phyloP scores from a whole-genome alignment of 2,329 filamentous ascomycete species.

The Trichophyton benhamiae region DNA sequence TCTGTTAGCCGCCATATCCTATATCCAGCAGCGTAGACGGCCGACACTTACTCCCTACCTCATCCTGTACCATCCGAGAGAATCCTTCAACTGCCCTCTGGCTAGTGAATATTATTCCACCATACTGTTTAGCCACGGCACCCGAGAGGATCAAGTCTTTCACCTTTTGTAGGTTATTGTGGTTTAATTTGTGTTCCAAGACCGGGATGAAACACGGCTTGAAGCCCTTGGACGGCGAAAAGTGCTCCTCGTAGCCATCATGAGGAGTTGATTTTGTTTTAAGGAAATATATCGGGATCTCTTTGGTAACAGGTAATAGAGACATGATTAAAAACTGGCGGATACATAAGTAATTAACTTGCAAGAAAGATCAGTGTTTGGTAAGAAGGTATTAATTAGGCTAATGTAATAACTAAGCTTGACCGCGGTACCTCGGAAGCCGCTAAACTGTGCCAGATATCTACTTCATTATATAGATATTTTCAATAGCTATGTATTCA shows the following conservation, averaged over 20 bases:
- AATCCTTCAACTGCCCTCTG: constrained; percentile 39
- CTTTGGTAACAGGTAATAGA: neutral
- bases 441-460: too few species aligned
- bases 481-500: too few species aligned
- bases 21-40: neutral
- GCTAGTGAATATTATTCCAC: constrained; percentile 39
- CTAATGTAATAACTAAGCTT: too few species aligned
- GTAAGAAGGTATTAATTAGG: neutral
- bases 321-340: neutral
- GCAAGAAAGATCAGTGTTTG: neutral
- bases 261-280: constrained; percentile 37
- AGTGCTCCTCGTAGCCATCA: constrained; percentile 36
- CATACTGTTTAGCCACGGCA: constrained; percentile 26
- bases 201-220: constrained; percentile 35
- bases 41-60: constrained; percentile 20
- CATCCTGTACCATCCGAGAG: constrained; percentile 23
- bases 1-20: neutral
- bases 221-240: constrained; percentile 22
- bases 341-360: neutral
- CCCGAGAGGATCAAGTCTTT: constrained; percentile 26
- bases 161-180: constrained; percentile 24
- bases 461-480: too few species aligned
- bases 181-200: constrained; percentile 33
- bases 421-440: too few species aligned
- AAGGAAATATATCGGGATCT: constrained; percentile 34